phyloP scores from a whole-genome alignment of 257 asterid species.

The Scutellaria galericulata region DNA sequence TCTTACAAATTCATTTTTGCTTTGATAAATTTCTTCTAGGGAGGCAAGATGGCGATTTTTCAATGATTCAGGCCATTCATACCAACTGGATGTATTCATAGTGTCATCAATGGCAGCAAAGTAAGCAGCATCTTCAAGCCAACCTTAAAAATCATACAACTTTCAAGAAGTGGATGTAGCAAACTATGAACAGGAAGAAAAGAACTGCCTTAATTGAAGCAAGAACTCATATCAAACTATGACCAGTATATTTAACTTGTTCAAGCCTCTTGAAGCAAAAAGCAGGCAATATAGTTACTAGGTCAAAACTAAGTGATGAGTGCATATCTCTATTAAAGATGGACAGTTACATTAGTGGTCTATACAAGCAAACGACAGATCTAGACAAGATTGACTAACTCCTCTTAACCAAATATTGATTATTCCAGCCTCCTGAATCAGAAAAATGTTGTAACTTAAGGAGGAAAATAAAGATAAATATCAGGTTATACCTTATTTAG shows the following conservation, averaged over 20 bases:
- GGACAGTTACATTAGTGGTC: constrained; percentile 12
- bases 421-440: background rate
- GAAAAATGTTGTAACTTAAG: background rate
- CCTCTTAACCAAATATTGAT: background rate
- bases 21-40: constrained; percentile 85
- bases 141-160: constrained; percentile 56
- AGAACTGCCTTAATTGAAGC: constrained; percentile 18
- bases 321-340: background rate
- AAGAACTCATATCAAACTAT: constrained; percentile 6
- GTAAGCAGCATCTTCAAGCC: constrained; percentile 98
- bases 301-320: background rate
- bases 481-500: background rate
- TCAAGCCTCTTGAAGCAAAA: constrained; percentile 26
- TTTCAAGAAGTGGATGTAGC: constrained; percentile 16
- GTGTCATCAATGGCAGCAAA: constrained; percentile 94
- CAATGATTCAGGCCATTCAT: constrained; percentile 94
- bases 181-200: background rate
- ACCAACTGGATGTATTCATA: constrained; percentile 80
- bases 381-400: constrained; percentile 8
- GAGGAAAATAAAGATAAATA: background rate
- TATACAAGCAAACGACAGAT: constrained; percentile 2
- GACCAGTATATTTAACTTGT: constrained; percentile 14
- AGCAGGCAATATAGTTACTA: constrained; percentile 9
- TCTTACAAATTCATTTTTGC: constrained; percentile 82
- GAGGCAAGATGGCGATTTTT: constrained; percentile 92